Evolutionary conservation across 768 basidiomycete species (phyloP).

Genomic region (Butyriboletus loyo): DNA sequence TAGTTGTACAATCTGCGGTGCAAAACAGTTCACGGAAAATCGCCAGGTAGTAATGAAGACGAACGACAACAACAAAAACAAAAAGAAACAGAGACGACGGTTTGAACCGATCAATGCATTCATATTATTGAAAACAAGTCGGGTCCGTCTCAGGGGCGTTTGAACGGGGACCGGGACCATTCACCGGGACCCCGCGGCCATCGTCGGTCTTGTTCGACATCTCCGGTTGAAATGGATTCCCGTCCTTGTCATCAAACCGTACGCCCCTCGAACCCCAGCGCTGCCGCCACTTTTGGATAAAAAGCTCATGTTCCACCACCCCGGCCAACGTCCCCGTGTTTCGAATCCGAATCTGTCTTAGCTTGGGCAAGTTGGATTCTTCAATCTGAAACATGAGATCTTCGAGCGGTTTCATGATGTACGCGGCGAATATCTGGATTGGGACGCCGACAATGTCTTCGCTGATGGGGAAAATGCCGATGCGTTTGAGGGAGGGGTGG

Average conservation of each 20-base stretch:
- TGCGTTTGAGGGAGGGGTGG: conserved; percentile 40
- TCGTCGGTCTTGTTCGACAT: neutral
- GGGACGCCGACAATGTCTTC: conserved; percentile 39
- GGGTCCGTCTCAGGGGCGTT: neutral
- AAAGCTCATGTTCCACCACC: conserved; percentile 26
- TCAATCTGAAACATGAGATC: conserved; percentile 38
- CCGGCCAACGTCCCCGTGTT: conserved; percentile 39
- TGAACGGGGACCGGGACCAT: neutral
- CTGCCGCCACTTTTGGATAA: conserved; percentile 29
- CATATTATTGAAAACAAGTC: no score
- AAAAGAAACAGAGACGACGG: no score
- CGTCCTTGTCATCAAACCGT: conserved; percentile 34
- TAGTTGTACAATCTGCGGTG: conserved; percentile 1
- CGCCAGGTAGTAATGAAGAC: no score
- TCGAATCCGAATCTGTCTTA: conserved; percentile 39
- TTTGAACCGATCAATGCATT: no score
- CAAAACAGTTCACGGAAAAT: neutral
- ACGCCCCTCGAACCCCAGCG: conserved; percentile 28
- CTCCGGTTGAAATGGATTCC: conserved; percentile 18
- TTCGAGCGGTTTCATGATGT: conserved; percentile 42
- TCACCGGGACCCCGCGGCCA: neutral
- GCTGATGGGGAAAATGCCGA: conserved; percentile 42
- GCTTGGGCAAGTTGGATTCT: conserved; percentile 30
- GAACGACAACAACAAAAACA: no score
- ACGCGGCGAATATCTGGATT: conserved; percentile 33